Evolutionary conservation across 805 yeast genomes (phyloP), one percentile per base, ranked within the genome.

Genomic region (Torulaspora maleeae): DNA sequence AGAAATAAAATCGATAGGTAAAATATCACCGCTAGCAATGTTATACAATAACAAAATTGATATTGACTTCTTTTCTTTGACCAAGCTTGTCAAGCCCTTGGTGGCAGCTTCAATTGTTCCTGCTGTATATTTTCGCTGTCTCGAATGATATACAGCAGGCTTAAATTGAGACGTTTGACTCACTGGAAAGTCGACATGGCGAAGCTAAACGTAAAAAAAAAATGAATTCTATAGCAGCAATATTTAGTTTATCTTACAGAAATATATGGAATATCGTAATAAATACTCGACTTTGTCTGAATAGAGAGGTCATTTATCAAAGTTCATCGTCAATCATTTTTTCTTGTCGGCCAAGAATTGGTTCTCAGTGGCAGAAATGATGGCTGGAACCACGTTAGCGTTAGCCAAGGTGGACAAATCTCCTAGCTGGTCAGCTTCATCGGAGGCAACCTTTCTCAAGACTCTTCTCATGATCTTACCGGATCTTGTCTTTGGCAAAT

Each of bases 381-480:
- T 76, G 49, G 80, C 80, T 39, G 79, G 83, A 41, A 93, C 96
- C 48, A 86, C 81, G 49, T 77, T 79, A 15, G 97, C 95, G 67
- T 93, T 87, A 39, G 93, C 80, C 66, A 86, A 74, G 27, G 99
- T 93, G 42, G 95, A 82, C 63, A 84, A 75, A 65, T 91, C 99
- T 52, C 99, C 99, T 56, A 93, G 76, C 64, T 83, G 86, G 55
- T 86, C 95, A 55, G 83, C 95, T 74, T 91, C 97, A 55, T 91
- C 90, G 42, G 93, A 82, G 45, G 89, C 82, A 50, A 91, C 79
- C 73, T 93, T 93, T 72, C 99, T 83, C 70, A 93, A 77, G 52
- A 93, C 85, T 75, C 99, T 86, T 77, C 99, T 86, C 95, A 93
- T 91, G 64, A 93, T 91, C 77, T 93, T 93, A 58, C 99, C 99